Conservation (phyloP, 306 rosid species). For the Pyrus communis region DNA sequence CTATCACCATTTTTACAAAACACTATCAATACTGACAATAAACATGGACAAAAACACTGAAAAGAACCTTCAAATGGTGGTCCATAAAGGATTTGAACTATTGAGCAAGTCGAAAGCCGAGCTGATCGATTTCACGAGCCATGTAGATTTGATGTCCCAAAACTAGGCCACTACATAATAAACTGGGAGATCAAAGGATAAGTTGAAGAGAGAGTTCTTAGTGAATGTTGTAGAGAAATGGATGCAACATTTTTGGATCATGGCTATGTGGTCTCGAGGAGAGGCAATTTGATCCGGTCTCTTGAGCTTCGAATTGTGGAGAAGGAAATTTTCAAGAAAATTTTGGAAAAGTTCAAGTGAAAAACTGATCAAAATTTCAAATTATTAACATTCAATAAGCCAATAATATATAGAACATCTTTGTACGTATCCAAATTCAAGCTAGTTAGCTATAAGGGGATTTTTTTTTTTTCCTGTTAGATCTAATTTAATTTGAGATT, state of each 20-base stretch:
- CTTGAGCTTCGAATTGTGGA: conserved; percentile 60
- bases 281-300: conserved; percentile 58
- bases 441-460: too few species aligned
- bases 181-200: conserved; percentile 81
- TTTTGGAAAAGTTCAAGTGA: conserved; percentile 45
- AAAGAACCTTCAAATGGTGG: conserved; percentile 77
- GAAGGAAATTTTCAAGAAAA: conserved; percentile 65
- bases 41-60: conserved; percentile 87
- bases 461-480: too few species aligned
- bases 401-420: too few species aligned
- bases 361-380: too few species aligned
- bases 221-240: conserved; percentile 58
- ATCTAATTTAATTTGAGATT: too few species aligned
- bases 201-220: conserved; percentile 34
- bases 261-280: conserved; percentile 80
- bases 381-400: too few species aligned
- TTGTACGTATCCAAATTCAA: too few species aligned
- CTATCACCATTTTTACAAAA: too few species aligned
- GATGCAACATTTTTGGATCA: conserved; percentile 68
- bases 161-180: conserved; percentile 66
- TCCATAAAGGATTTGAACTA: conserved; percentile 50
- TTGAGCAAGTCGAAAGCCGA: conserved; percentile 41
- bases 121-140: conserved; percentile 72
- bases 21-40: conserved; percentile 31
- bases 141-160: conserved; percentile 33